Base-by-base conservation (phyloP, 768 basidiomycete species). In the Rhodosporidiobolus sp. region DNA sequence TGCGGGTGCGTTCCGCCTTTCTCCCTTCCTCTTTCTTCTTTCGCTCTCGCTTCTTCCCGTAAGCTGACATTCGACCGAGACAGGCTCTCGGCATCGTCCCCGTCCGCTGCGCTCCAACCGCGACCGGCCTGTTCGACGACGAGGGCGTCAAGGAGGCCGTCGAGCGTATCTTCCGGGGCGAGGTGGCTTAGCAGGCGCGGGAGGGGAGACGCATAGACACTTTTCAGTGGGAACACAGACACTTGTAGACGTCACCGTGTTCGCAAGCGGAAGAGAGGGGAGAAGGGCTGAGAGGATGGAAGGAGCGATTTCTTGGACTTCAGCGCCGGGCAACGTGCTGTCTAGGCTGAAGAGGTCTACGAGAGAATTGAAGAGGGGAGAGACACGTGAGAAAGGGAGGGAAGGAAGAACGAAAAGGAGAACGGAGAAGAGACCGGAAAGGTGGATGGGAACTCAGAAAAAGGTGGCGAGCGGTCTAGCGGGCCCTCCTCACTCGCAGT, bases 131-230 rank as follows among this genome's bases (percentile, higher is more conserved):
- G 11, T 72, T 72, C 57, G 57, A 69, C 63, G 67, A 73, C 24
- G 72, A 69, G 14, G 63, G 62, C 22, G 66, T 73, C 1, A 35
- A 49, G 19, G 72, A 69, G 30, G 67, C 67, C 11, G 50, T 73
- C 20, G 63, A 16, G 63, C 30, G 49, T 34, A 65, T 73, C n/a
- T 63, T 72, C 26, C 2, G 59, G 30, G 34, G 17, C 30, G 35
- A 22, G 5, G 34, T 46, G 10, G 24, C 2, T n/a, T 45, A 38
- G 7, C 26, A 6, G 14, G 16, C n/a, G n/a, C n/a, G 22, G 1
- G 19, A 10, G 3, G 4, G 20, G 9, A 2, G 9, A 6, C 4
- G 11, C 1, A 59, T 7, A 30, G 43, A 46, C 58, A 59, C 58
- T 59, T 4, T 19, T 2, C 26, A 2, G 26, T 43, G 4, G 14